Evolutionary conservation across 495 filamentous ascomycete genomes (phyloP), one percentile per base, ranked within the genome.

Genomic region (Neurospora intermedia): DNA sequence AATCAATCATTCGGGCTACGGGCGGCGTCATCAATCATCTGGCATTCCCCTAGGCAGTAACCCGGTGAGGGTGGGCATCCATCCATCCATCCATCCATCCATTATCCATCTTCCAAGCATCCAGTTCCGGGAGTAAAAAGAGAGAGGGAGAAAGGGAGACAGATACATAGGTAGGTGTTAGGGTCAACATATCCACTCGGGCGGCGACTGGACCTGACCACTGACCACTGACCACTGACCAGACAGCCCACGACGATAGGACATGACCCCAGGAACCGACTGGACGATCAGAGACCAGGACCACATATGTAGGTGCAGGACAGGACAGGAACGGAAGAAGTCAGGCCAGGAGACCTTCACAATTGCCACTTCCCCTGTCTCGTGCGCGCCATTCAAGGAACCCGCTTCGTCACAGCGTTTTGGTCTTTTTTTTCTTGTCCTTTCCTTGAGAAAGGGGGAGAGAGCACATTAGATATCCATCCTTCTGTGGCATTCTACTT

Each of bases 291-390:
- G 7, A 31, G 6, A 62, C 27, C 54, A 62, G 46, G 46, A 59
- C 46, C 46, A 54, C 46, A 54, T 38, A 38, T 38, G 35, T 23
- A 23, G 46, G 23, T 23, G 11, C 54, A 41, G 39, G 39, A 39
- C 39, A 62, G 54, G 54, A 62, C 54, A 66, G 54, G 54, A 66
- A 66, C 54, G 27, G 54, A 66, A 35, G 35, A 66, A 16, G 54
- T 66, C 35, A 66, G 54, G 48, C 48, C 48, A 59, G 48, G 48
- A 38, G 35, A 38, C 35, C 35, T 5, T 6, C 4, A 31, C 48
- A 23, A 71, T 80, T 71, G 77, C 77, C 79, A 78, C 79, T 71
- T 20, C 73, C 73, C 74, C 70, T 73, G 77, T 71, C 75, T 75
- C 71, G 72, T 75, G 74, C 78, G 74, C 78, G 73, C 48, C 48